A percentile compares a stretch with the other conserved stretches of the same genome.
Evolutionary conservation across 768 basidiomycete species (phyloP).

Genomic region (Lenzites betulinus): DNA sequence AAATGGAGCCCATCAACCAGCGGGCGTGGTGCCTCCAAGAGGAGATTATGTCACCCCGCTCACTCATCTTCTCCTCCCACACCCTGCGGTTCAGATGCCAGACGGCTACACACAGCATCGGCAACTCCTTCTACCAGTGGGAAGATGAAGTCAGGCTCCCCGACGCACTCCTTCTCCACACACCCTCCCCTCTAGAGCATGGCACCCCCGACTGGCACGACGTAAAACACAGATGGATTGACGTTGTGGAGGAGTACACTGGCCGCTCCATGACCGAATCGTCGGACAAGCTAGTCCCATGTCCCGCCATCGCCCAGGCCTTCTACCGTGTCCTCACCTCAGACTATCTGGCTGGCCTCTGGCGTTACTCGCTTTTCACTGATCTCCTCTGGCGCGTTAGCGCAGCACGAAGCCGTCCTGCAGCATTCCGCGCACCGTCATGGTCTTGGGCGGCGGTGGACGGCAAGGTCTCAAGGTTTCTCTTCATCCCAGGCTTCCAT

Average conservation of each 20-base stretch:
- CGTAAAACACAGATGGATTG: conserved; percentile 4
- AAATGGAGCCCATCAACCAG: conserved; percentile 14
- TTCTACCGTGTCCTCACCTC: conserved; percentile 8
- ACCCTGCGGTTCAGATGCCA: conserved; percentile 17
- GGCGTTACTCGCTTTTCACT: background rate
- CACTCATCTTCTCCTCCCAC: conserved; percentile 10
- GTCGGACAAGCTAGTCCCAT: conserved; percentile 14
- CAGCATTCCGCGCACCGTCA: conserved; percentile 4
- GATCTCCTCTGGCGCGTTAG: conserved; percentile 14
- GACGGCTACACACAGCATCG: background rate
- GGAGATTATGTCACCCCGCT: conserved; percentile 8
- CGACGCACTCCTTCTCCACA: background rate
- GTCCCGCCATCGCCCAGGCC: conserved; percentile 10
- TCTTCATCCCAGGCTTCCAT: background rate
- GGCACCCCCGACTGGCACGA: background rate
- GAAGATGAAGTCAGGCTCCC: background rate
- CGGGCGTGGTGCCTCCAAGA: conserved; percentile 19
- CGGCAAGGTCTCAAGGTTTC: background rate
- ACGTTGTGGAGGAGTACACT: conserved; percentile 11
- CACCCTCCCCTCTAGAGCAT: background rate
- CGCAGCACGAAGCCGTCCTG: background rate
- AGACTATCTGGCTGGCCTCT: conserved; percentile 16
- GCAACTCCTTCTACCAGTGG: conserved; percentile 3
- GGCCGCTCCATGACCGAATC: conserved; percentile 5
- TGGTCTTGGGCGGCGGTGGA: conserved; percentile 21